Base-by-base conservation (phyloP, 257 asterid genomes). In the Nicotiana tomentosiformis region DNA sequence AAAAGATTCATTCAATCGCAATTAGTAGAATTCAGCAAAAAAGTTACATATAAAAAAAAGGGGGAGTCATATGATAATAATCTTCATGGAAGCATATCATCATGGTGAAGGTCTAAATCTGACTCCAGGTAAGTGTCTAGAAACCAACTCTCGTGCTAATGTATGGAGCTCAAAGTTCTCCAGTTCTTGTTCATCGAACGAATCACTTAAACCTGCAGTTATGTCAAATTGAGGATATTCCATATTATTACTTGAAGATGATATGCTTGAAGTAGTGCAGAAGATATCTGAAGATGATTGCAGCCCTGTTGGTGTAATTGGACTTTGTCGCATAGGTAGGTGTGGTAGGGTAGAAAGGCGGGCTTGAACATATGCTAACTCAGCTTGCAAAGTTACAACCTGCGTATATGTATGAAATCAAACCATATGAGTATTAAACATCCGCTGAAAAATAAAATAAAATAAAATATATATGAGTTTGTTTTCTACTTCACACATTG, bases 311-410 rank as follows among this genome's bases (percentile, higher is more conserved):
- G 85, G 79, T 7, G 79, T 68, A 32, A 37, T 11, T 1, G 90
- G 69, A 17, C 81, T 67, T 11, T 66, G 81, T 0, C 62, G 35
- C 0, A 80, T 20, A 11, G 91, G 87, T 1, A 83, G 65, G 15
- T 87, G 90, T 10, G 89, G 92, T 51, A 92, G 68, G 1, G 91
- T 90, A 2, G 97, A 88, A 64, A 95, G 89, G 17, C 97, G 97
- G 23, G 98, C 98, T 86, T 93, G 98, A 57, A 91, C 84, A 84
- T 83, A 84, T 1, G 98, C 97, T 78, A 95, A 82, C 85, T 95
- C 98, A 0, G 98, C 98, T 82, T 95, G 98, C 84, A 93, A 88
- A 87, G 84, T 92, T 2, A 91, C 92, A n/a, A 93, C 97, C 98
- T 93, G 49, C 77, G 56, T 43, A 35, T 11, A 5, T 10, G 37